A percentile compares a stretch with the other conserved stretches of the same genome.
These are phyloP conservation scores for Metrosideros polymorpha DNA, from an alignment of 441 rosid genomes.

Conservation along the genomic window DNA sequence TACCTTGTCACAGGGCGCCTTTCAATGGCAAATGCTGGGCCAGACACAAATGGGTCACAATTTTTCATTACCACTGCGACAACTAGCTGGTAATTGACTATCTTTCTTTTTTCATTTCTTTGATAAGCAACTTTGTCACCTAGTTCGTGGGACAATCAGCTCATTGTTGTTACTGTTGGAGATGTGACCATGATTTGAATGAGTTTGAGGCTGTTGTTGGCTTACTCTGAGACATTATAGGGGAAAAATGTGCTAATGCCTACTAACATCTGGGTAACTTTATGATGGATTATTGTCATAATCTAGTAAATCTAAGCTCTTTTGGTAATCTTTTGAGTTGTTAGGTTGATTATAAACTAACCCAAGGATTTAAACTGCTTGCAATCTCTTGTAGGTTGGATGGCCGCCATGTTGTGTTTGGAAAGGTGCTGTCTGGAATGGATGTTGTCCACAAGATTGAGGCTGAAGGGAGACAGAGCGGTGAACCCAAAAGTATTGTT, in stretches of 20 bases:
- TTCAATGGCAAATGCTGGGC: conserved; percentile 70
- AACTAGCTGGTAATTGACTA: conserved; percentile 41
- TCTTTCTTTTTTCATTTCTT: neutral
- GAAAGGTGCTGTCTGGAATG: conserved; percentile 57
- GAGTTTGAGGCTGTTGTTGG: neutral
- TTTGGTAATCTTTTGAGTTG: neutral
- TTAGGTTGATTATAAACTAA: neutral
- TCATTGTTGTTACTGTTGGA: neutral
- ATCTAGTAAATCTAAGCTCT: neutral
- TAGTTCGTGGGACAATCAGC: neutral
- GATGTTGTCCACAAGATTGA: conserved; percentile 51
- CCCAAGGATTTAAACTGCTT: neutral
- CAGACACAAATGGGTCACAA: conserved; percentile 61
- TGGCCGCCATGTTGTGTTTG: conserved; percentile 56
- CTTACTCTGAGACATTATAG: neutral
- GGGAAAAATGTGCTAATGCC: neutral
- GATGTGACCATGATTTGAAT: neutral
- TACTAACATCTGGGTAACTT: neutral
- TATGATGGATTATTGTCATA: neutral
- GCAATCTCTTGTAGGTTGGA: conserved; percentile 38
- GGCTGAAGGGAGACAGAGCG: conserved; percentile 43
- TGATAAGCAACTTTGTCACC: neutral
- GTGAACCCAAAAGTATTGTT: conserved; percentile 38
- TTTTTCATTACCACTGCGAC: conserved; percentile 55
- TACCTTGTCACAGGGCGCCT: conserved; percentile 24